Base-by-base conservation (phyloP, 495 filamentous ascomycete species). In the Clavariopsis aquatica region DNA sequence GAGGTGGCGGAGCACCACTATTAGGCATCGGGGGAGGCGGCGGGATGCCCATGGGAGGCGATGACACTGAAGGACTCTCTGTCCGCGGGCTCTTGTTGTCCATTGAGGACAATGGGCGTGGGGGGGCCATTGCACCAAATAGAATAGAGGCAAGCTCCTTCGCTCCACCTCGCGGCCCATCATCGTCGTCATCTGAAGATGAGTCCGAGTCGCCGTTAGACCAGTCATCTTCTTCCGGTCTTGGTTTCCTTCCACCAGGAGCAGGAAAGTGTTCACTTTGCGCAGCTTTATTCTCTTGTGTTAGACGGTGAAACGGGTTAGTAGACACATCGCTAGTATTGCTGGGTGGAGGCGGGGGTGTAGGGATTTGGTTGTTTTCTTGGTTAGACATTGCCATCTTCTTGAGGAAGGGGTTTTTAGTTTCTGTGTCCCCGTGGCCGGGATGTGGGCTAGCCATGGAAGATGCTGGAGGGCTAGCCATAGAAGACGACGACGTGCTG, bases 81-180 rank as follows among this genome's bases (percentile, higher is more conserved):
- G 66, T 52, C 2, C 65, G 61, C 55, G 69, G 66, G 56, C 71
- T 69, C 68, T 88, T 87, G 52, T 90, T 85, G 54, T 90, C 91
- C 77, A 88, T 85, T 9, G 90, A 89, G 52, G 90, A 93, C 26
- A 96, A 74, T 34, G 95, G 92, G 54, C 93, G 86, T 22, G 94
- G 94, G 45, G 94, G 94, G 10, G 83, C 94, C 94, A 98, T 98
- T 53, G 93, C 96, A 59, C 94, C 93, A 76, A 98, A 98, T 29
- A 98, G 84, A 63, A 78, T 94, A 36, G 89, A 92, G 19, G 94
- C 94, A 34, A 98, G 86, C 62, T 95, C 89, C 64, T 93, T 93
- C 49, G 94, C 93, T 28, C 89, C 90, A 49, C 84, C 87, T 12
- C 89, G 85, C 13, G 86, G 86, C 24, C 89, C 87, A 56, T 79